Base-by-base conservation (phyloP, 306 rosid species). In the Begonia masoniana region DNA sequence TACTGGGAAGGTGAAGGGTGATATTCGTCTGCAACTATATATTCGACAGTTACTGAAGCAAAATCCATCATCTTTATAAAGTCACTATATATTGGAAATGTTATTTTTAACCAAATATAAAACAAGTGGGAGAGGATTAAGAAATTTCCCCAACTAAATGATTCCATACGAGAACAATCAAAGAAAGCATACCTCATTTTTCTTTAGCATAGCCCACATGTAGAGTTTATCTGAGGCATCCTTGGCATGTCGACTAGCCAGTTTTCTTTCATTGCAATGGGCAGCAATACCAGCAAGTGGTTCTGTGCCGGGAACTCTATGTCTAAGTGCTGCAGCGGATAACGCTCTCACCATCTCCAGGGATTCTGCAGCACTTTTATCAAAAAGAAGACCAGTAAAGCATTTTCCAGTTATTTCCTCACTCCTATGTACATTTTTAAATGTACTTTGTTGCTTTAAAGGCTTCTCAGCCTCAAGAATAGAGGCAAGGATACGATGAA, bases 401-500 rank as follows among this genome's bases (percentile, higher is more conserved):
- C 81, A 81, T 59, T 77, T 75, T 62, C 79, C 63, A 52, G 62
- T 54, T 48, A 46, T 56, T 55, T 60, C 51, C 61, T 66, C 21
- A 43, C 59, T 72, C 15, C 47, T 43, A 54, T 62, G 78, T 60
- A 50, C 66, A 51, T 67, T 69, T 15, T 49, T 69, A 51, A 61
- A 61, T n/a, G 31, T 17, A 53, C 62, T 63, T 56, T n/a, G 70
- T 51, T 58, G 73, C 69, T 80, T 73, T 68, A 74, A 51, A 67
- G 68, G 52, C 63, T 78, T 77, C 79, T 91, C 96, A 15, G 94
- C 99, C 66, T 91, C 99, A 56, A 91, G 36, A 49, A 58, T 69
- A 15, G 96, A 91, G 55, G 86, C 88, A 41, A 91, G 78, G 10
- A 68, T 76, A 57, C 99, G 85, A 60, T 91, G 99, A 53, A 91